phyloP scores from a whole-genome alignment of 169 alveolate genomes.

The Babesia ovata region DNA sequence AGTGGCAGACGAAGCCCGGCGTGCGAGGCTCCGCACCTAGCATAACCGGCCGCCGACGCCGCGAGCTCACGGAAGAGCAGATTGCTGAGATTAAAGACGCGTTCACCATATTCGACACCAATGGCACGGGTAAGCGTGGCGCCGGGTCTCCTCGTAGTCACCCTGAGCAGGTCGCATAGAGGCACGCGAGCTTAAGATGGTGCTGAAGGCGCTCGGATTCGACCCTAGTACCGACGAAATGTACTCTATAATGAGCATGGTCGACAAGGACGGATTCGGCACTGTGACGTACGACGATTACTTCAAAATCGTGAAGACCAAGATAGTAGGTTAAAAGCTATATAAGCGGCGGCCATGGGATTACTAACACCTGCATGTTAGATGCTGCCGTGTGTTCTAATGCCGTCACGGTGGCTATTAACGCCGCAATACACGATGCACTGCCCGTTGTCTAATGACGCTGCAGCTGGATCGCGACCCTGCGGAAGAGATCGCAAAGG shows the following conservation, averaged over 20 bases:
- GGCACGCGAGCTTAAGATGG: constrained; percentile 96
- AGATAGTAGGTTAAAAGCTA: constrained; percentile 66
- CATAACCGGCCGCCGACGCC: constrained; percentile 27
- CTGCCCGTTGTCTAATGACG: neutral
- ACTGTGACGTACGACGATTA: constrained; percentile 84
- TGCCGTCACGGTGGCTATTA: neutral
- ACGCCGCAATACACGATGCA: neutral
- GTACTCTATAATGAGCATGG: constrained; percentile 89
- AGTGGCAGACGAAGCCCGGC: constrained; percentile 27
- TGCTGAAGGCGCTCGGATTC: constrained; percentile 98
- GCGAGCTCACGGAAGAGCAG: constrained; percentile 91
- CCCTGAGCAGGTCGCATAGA: constrained; percentile 85
- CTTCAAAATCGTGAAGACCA: constrained; percentile 77
- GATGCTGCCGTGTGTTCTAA: neutral
- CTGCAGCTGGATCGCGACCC: constrained; percentile 91
- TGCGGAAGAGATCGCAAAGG: constrained; percentile 93
- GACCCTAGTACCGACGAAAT: constrained; percentile 97
- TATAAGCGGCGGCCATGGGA: neutral
- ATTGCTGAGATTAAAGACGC: constrained; percentile 96
- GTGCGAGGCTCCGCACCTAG: constrained; percentile 12
- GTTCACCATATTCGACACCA: constrained; percentile 96
- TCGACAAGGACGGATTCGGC: constrained; percentile 91
- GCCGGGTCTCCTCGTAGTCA: neutral
- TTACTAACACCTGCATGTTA: neutral
- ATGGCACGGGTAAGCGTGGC: constrained; percentile 85